Base-by-base conservation (phyloP, 2,329 filamentous ascomycete genomes). In the Fusarium sp. region DNA sequence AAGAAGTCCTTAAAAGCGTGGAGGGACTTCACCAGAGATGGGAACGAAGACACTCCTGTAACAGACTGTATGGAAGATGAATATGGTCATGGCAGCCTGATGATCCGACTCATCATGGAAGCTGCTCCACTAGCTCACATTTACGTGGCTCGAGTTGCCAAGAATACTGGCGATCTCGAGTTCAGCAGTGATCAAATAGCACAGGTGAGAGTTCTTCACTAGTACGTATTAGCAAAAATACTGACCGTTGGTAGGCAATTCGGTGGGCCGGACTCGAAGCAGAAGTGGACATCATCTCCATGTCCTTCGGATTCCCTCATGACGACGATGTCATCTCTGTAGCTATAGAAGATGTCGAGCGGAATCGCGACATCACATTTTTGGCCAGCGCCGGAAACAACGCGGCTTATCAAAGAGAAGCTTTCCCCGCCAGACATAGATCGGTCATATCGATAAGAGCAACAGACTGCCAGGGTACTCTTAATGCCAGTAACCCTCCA, bases 1-100 rank as follows among this genome's bases (percentile, higher is more conserved):
- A 42, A 22, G 10, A 36, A 42, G 0, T 53, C 17, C 0, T n/a
- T 54, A 9, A 28, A 4, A 0, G 22, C 26, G 0, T 41, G 57
- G 36, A 60, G 7, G 2, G 57, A 60, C 3, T 54, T 53, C 13
- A 5, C 22, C 6, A 14, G 2, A 5, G 0, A 13, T 13, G 1
- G 0, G 1, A n/a, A 10, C 24, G 26, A 30, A 0, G 53, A 24
- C 4, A 20, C 0, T 1, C 0, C 9, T 9, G 17, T 3, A 14
- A 0, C 6, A 38, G 5, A 1, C 0, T 9, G 1, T 0, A 55
- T 55, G 36, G 26, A 55, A 14, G 57, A 60, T 6, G 26, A 26
- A 20, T 60, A 41, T 15, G 57, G 45, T 0, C 57, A 60, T 8
- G 45, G 57, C 4, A 53, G 35, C 10, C 9, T 60, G 8, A 60